Percentiles rank a stretch among this genome's conserved stretches.
Conservation (phyloP, 2,329 filamentous ascomycete genomes). For the Paraphoma chrysanthemicola region DNA sequence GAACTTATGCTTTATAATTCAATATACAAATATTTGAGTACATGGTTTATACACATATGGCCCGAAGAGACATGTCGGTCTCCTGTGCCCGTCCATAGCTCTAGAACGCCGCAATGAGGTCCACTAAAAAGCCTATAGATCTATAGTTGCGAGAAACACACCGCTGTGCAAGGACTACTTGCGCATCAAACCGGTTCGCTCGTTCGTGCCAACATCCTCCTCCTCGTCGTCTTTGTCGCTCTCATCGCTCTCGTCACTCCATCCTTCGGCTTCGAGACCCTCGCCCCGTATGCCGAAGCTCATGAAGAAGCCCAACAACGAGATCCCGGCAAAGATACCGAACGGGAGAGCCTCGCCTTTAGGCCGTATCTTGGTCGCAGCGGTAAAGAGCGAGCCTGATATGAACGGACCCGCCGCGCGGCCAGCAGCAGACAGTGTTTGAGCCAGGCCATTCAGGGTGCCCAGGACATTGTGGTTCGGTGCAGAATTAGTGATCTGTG, state of each 20-base stretch:
- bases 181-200: conserved; percentile 39
- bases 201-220: conserved; percentile 30
- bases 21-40: background rate
- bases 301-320: conserved; percentile 79
- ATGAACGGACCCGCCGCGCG: conserved; percentile 88
- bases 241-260: conserved; percentile 49
- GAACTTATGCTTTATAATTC: background rate
- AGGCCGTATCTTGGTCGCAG: conserved; percentile 73
- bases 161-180: conserved; percentile 20
- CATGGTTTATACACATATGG: background rate
- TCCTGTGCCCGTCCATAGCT: background rate
- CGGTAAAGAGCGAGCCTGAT: conserved; percentile 83
- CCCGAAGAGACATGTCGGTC: background rate
- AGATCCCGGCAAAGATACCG: conserved; percentile 84
- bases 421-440: conserved; percentile 90
- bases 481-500: conserved; percentile 89
- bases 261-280: conserved; percentile 65
- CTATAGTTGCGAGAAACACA: background rate
- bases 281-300: conserved; percentile 78
- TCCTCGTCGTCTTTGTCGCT: conserved; percentile 37
- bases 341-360: conserved; percentile 88
- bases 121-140: background rate
- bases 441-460: conserved; percentile 89
- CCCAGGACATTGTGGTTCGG: conserved; percentile 86
- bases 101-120: background rate